Evolutionary conservation across 495 filamentous ascomycete genomes (phyloP).

Genomic region (Peziza echinospora): DNA sequence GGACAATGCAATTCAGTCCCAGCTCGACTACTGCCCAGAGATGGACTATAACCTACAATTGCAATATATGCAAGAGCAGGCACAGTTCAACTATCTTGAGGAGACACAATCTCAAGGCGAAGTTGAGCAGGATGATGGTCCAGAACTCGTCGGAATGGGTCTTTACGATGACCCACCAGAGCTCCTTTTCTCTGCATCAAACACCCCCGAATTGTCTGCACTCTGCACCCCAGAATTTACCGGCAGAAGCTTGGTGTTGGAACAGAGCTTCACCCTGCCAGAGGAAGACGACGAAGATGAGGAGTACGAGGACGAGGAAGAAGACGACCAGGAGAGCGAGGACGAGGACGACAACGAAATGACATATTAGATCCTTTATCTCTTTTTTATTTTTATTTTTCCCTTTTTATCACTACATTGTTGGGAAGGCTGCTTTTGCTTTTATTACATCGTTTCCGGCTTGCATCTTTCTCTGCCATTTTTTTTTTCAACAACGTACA

Average conservation of each 20-base stretch:
- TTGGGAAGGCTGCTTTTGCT: too few species aligned
- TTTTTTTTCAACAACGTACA: too few species aligned
- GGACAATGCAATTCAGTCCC: not conserved
- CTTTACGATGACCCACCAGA: conserved; percentile 17
- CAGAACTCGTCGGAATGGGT: conserved; percentile 16
- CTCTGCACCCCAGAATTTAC: conserved; percentile 8
- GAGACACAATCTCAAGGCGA: not conserved
- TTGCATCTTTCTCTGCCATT: too few species aligned
- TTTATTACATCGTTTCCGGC: too few species aligned
- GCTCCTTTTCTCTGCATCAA: conserved; percentile 10
- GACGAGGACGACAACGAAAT: conserved; percentile 13
- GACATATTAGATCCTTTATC: conserved; percentile 2
- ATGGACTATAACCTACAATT: not conserved
- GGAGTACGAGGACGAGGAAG: conserved; percentile 12
- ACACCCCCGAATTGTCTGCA: conserved; percentile 11
- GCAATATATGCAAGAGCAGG: not conserved
- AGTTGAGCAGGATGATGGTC: not conserved
- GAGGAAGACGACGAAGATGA: conserved; percentile 17
- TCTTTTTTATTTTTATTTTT: not conserved
- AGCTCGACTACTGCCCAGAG: not conserved
- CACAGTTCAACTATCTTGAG: not conserved
- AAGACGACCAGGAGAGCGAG: conserved; percentile 8
- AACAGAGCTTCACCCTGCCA: conserved; percentile 16
- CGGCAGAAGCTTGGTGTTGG: conserved; percentile 15
- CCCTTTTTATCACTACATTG: too few species aligned